These are phyloP conservation scores for Trichocladium antarcticum DNA, from an alignment of 495 filamentous ascomycete species.

Conservation along the genomic window DNA sequence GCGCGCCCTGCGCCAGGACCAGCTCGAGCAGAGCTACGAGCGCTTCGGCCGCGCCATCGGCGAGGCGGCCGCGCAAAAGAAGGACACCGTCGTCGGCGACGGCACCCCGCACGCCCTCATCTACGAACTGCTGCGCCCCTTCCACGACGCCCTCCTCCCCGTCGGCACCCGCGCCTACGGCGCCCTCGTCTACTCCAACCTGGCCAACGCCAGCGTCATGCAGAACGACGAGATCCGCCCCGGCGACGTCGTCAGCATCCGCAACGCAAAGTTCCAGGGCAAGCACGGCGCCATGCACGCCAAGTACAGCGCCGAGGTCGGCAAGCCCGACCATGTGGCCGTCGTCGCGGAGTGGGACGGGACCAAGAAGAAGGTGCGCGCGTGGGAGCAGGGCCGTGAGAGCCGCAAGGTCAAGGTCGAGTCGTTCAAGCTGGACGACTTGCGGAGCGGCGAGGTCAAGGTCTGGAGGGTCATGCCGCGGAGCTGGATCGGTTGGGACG, in stretches of 20 bases:
- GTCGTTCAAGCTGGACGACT: slow-evolving; percentile 83
- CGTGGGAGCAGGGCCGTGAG: slow-evolving; percentile 91
- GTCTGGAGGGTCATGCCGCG: slow-evolving; percentile 93
- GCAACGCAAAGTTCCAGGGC: slow-evolving; percentile 90
- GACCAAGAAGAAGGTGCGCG: slow-evolving; percentile 93
- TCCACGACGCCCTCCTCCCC: slow-evolving; percentile 63
- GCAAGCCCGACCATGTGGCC: slow-evolving; percentile 85
- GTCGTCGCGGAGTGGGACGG: slow-evolving; percentile 99
- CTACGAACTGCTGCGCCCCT: slow-evolving; percentile 61
- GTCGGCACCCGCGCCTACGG: slow-evolving; percentile 83
- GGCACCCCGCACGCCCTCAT: slow-evolving; percentile 68
- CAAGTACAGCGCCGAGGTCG: slow-evolving; percentile 83
- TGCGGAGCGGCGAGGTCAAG: slow-evolving; percentile 90
- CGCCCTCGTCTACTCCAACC: slow-evolving; percentile 81
- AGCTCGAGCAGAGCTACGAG: slow-evolving; percentile 74
- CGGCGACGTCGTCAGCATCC: slow-evolving; percentile 86
- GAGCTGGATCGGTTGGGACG: slow-evolving; percentile 82
- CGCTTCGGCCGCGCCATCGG: slow-evolving; percentile 66
- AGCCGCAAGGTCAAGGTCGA: slow-evolving; percentile 90
- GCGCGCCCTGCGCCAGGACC: slow-evolving; percentile 75
- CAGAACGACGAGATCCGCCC: slow-evolving; percentile 91
- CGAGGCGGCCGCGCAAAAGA: slow-evolving; percentile 52
- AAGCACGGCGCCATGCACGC: slow-evolving; percentile 91
- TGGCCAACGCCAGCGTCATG: slow-evolving; percentile 82
- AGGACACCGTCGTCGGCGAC: slow-evolving; percentile 72